Evolutionary conservation across 2,329 filamentous ascomycete species (phyloP), one percentile per base, ranked within the genome.

Genomic region (Cryphonectria naterciae): DNA sequence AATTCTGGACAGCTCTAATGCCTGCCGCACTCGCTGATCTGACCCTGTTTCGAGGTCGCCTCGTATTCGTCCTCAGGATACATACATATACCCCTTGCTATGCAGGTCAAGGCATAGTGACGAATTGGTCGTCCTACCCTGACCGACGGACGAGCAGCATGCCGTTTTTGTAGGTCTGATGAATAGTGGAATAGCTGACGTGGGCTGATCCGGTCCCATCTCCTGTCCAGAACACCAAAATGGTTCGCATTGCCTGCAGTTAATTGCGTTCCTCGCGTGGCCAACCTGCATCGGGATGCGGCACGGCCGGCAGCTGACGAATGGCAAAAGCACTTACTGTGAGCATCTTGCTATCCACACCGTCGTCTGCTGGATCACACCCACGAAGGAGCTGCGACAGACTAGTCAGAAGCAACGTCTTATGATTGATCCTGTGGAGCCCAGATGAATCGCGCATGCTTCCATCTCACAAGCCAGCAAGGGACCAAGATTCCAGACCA

Each of bases 341-440:
- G 58, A 61, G 35, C 35, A 39, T n/a, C 22, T n/a, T 37, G 43
- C 13, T 10, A 32, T 19, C 41, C 32, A 32, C 32, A 4, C 46
- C 13, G 7, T 8, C 10, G 43, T 19, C 63, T 52, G 63, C 15
- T 15, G 28, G 54, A 54, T 54, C 25, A 65, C 22, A 19, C 43
- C 41, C 17, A 32, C 7, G 13, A 22, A 52, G 63, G 43, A 49
- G 41, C 63, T 15, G 46, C 64, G 37, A 46, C 11, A 28, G 61
- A 15, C 15, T 11, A 7, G 52, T 13, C 49, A 32, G 2, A 39
- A 56, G 22, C 65, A 46, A 37, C 19, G 65, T 43, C 49, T 32
- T 17, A 35, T 56, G 49, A 66, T 66, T n/a, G 58, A 35, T 66
- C 52, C n/a, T 19, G 37, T 28, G 28, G n/a, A 56, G 17, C 32